phyloP scores from a whole-genome alignment of 2,329 filamentous ascomycete species.

The Didymellaceae sp. region DNA sequence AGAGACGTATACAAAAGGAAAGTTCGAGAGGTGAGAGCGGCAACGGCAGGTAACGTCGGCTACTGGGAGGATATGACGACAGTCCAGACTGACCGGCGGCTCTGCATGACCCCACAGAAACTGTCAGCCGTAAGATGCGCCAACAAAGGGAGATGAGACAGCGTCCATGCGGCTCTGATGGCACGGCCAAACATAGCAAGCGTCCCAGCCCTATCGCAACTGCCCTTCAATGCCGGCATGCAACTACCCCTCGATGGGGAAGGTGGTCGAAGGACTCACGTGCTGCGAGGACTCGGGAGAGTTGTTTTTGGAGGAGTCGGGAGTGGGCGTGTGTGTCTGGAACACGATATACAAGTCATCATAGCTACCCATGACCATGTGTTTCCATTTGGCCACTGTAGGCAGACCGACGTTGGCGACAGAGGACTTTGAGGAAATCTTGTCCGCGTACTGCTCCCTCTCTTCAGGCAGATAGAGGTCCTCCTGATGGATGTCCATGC shows the following conservation, averaged over 20 bases:
- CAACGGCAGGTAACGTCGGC: not conserved
- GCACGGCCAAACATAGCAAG: slow-evolving; percentile 16
- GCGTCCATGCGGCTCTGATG: slow-evolving; percentile 8
- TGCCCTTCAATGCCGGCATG: slow-evolving; percentile 29
- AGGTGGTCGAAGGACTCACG: slow-evolving; percentile 44
- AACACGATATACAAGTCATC: slow-evolving; percentile 59
- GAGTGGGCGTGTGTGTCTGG: slow-evolving; percentile 45
- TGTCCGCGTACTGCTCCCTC: slow-evolving; percentile 48
- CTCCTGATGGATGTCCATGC: slow-evolving; percentile 55
- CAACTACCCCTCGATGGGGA: slow-evolving; percentile 35
- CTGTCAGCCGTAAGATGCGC: slow-evolving; percentile 4
- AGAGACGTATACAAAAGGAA: slow-evolving; percentile 11
- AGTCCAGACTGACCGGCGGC: slow-evolving; percentile 8
- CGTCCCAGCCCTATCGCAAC: slow-evolving; percentile 12
- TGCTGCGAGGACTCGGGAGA: slow-evolving; percentile 49
- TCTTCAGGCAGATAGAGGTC: slow-evolving; percentile 50
- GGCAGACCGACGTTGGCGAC: slow-evolving; percentile 57
- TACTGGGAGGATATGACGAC: slow-evolving; percentile 2
- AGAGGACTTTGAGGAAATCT: slow-evolving; percentile 55
- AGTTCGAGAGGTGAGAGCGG: not conserved
- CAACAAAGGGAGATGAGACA: slow-evolving; percentile 24
- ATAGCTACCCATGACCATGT: slow-evolving; percentile 54
- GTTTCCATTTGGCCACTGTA: slow-evolving; percentile 53
- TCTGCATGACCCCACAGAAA: slow-evolving; percentile 13
- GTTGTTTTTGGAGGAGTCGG: slow-evolving; percentile 46